A percentile compares a stretch with the other conserved stretches of the same genome.
These are phyloP conservation scores for Magnolia kwangsiensis DNA, from an alignment of 164 flowering plant species.

Conservation along the genomic window DNA sequence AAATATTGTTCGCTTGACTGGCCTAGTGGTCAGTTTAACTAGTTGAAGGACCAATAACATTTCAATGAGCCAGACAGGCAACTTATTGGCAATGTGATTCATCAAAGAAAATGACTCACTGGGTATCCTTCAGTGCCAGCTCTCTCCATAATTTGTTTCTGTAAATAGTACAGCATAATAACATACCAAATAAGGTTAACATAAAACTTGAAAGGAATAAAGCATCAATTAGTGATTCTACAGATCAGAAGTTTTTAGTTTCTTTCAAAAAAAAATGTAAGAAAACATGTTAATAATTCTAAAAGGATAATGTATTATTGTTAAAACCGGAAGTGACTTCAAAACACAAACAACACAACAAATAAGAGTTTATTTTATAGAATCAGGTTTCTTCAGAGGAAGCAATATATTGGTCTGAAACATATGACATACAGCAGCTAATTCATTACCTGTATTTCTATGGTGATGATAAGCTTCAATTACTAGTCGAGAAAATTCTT, in stretches of 20 bases:
- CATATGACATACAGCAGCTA: neutral
- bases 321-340: neutral
- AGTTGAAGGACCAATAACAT: no score
- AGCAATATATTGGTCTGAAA: neutral
- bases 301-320: neutral
- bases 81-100: neutral
- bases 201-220: neutral
- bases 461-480: no score
- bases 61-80: neutral
- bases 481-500: no score
- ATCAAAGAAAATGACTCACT: conserved; percentile 18
- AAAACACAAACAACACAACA: neutral
- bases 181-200: neutral
- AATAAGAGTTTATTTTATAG: neutral
- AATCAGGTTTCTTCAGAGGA: no score
- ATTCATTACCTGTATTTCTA: conserved; percentile 51
- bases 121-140: conserved; percentile 38
- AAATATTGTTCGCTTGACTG: no score
- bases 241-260: no score
- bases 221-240: neutral
- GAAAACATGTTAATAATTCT: neutral
- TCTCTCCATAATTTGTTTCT: conserved; percentile 32
- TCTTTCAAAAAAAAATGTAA: neutral
- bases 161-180: conserved; percentile 6
- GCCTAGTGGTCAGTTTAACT: no score